Base-by-base conservation (phyloP, 192 early-diverging fungal species). In the Spizellomyces sp. region DNA sequence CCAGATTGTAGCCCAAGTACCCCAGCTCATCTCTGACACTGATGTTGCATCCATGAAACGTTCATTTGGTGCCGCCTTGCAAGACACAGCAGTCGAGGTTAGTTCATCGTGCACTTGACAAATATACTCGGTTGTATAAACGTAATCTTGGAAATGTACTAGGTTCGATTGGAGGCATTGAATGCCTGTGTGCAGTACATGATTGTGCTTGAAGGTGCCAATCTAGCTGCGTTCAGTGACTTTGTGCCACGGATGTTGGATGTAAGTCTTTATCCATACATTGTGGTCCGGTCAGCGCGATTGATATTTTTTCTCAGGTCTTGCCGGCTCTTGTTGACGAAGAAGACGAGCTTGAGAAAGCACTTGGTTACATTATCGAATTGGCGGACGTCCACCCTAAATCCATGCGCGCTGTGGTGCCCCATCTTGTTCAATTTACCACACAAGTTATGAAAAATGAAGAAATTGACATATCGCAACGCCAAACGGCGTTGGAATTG, bases 401-500 rank as follows among this genome's bases (percentile, higher is more conserved):
- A 69, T 75, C 92, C 52, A 94, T 97, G 86, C 90, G 91, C 58
- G 74, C 85, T n/a, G 87, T 94, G 27, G 75, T 98, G 64, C 78
- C 85, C 67, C 84, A 82, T 64, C 72, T 96, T 21, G 75, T 97
- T 9, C 72, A 87, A 17, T 96, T 96, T 74, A 87, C 89, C 70
- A 82, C 89, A 15, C 81, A 74, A 54, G 83, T 98, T 58, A 90
- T 92, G 79, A 90, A 90, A 77, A 93, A 94, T 75, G 86, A 84
- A 46, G 85, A 90, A 9, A 79, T 98, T 19, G 95, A 95, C 71
- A 84, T 87, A 58, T 84, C 86, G 36, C 94, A 93, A 5, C 92
- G 94, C 57, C 94, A 97, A 76, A 92, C 91, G 43, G 92, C 94
- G 44, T 75, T 98, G 27, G 98, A 99, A 81, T 79, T 98, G 48